A percentile compares a stretch with the other conserved stretches of the same genome.
Evolutionary conservation across 2,329 filamentous ascomycete species (phyloP).

Genomic region (Epichloe baconii): DNA sequence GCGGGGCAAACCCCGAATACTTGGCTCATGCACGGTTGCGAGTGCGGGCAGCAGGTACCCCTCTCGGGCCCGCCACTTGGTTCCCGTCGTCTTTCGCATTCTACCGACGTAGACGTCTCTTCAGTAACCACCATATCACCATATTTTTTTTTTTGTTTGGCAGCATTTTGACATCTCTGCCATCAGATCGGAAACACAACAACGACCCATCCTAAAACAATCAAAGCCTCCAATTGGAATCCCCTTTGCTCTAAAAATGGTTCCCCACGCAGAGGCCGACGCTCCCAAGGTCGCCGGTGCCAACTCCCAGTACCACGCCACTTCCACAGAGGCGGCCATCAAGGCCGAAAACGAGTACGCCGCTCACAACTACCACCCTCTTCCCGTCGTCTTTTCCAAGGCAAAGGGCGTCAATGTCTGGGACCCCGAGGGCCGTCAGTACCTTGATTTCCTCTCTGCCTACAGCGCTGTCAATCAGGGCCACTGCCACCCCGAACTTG

Average conservation of each 20-base stretch:
- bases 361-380: slow-evolving; percentile 96
- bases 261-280: slow-evolving; percentile 41
- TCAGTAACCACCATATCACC: neutral
- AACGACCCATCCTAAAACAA: neutral
- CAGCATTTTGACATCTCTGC: neutral
- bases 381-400: slow-evolving; percentile 83
- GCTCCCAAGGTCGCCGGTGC: slow-evolving; percentile 13
- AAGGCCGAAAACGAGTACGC: slow-evolving; percentile 69
- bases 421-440: slow-evolving; percentile 92
- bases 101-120: neutral
- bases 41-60: neutral
- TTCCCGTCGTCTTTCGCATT: neutral
- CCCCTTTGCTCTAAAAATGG: slow-evolving; percentile 29
- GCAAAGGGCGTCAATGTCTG: slow-evolving; percentile 82
- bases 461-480: slow-evolving; percentile 98
- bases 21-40: neutral
- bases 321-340: slow-evolving; percentile 71
- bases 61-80: neutral
- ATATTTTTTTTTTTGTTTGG: neutral
- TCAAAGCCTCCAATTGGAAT: neutral
- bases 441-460: slow-evolving; percentile 94
- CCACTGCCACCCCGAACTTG: slow-evolving; percentile 91
- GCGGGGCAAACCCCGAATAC: neutral
- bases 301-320: slow-evolving; percentile 50
- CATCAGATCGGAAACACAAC: neutral